These are phyloP conservation scores for Coemansia sp. DNA, from an alignment of 192 early-diverging fungal genomes.

Conservation along the genomic window DNA sequence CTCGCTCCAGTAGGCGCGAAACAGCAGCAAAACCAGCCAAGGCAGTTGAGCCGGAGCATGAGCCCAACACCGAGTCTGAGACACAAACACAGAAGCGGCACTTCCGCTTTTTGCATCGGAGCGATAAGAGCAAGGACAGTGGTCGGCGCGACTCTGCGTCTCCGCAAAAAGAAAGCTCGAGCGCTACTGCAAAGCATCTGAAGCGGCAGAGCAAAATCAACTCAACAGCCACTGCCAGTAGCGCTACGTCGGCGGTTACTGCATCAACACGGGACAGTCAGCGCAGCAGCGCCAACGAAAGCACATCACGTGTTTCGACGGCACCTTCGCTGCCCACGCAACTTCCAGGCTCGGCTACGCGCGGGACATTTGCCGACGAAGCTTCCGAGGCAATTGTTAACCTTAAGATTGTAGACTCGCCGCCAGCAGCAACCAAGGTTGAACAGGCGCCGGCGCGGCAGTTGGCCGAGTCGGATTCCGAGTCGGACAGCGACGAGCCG, in stretches of 20 bases:
- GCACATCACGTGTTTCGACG: constrained; percentile 34
- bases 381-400: constrained; percentile 47
- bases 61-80: constrained; percentile 18
- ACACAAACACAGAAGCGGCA: constrained; percentile 40
- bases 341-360: constrained; percentile 17
- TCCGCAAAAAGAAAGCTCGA: constrained; percentile 17
- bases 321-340: constrained; percentile 45
- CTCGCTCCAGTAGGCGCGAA: constrained; percentile 11
- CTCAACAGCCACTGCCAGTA: not conserved
- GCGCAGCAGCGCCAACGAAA: constrained; percentile 29
- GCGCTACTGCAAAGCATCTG: constrained; percentile 19
- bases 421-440: constrained; percentile 21
- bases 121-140: constrained; percentile 39
- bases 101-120: constrained; percentile 49
- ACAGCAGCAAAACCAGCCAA: constrained; percentile 5
- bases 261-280: constrained; percentile 37
- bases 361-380: constrained; percentile 46
- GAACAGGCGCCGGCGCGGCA: constrained; percentile 23
- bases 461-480: constrained; percentile 42
- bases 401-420: constrained; percentile 42
- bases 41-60: constrained; percentile 5
- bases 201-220: constrained; percentile 21
- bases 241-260: constrained; percentile 12
- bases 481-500: constrained; percentile 43
- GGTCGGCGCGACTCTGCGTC: constrained; percentile 22